Evolutionary conservation across 805 yeast genomes (phyloP), one percentile per base, ranked within the genome.

Genomic region (Metschnikowia bowlesiae): DNA sequence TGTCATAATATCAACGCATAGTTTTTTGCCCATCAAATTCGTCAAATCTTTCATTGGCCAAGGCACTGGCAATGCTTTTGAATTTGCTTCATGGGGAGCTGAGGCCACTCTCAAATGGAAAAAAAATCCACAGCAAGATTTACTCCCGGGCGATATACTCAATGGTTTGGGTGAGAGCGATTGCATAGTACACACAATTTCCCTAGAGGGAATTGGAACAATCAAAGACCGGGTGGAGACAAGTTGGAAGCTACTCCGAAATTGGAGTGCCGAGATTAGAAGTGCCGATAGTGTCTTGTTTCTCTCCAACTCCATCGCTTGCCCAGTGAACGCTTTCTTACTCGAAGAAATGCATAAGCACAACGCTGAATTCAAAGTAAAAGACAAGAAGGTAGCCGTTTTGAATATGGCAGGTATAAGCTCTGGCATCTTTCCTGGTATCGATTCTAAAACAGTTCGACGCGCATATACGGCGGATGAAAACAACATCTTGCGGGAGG

Each of bases 151-250:
- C 3, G 32, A 29, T 32, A 5, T 41, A 8, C 29, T 39, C 26
- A 10, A 28, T 10, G 28, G 28, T 9, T 29, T 44, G 14, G 14
- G 46, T 6, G 34, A 54, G 44, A 56, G 55, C 39, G 50, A 53
- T 16, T 47, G 48, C 47, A 65, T 65, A 11, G 65, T 73, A 9
- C 65, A 67, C 38, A 64, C 73, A 0, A 70, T 73, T 34, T 69
- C 75, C 6, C 58, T 73, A 8, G 78, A 73, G 45, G 76, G 78
- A 1, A 66, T 65, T 46, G 77, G 77, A 5, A 62, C 59, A 29
- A 62, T 69, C 14, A 54, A 56, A 7, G 65, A 66, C 10, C 51
- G 76, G 39, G 68, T 62, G 5, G 58, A 60, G 8, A 54, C 60
- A 37, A 58, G 67, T 35, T 45, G 59, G 13, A 49, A 55, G 39